Evolutionary conservation across 768 basidiomycete genomes (phyloP).

Genomic region (Leccinum subtestaceum): DNA sequence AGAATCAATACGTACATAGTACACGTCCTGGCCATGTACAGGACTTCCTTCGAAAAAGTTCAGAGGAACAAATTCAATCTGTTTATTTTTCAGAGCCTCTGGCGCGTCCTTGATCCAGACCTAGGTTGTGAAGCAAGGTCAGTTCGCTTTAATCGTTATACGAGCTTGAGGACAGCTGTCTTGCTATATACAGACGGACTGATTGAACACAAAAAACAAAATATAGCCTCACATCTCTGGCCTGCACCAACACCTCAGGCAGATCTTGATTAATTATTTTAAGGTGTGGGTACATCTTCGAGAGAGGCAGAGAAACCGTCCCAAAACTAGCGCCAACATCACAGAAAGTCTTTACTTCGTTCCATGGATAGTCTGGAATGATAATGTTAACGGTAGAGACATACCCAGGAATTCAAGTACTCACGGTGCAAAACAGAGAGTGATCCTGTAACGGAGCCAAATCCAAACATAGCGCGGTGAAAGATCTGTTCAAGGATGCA

Average conservation of each 20-base stretch:
- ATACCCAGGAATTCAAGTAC: not conserved
- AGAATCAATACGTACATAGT: not conserved
- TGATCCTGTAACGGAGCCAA: slow-evolving; percentile 20
- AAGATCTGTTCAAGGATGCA: slow-evolving; percentile 13
- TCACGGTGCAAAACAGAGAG: slow-evolving; percentile 23
- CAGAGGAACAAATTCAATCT: not conserved
- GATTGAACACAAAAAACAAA: not conserved
- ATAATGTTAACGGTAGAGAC: not conserved
- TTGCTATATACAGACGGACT: not conserved
- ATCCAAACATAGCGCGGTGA: slow-evolving; percentile 25
- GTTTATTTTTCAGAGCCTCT: not conserved
- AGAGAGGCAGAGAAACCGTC: slow-evolving; percentile 25
- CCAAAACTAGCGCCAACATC: slow-evolving; percentile 32
- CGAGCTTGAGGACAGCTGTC: not conserved
- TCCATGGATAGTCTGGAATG: slow-evolving; percentile 26
- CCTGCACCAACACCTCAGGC: slow-evolving; percentile 23
- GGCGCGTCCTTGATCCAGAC: not conserved
- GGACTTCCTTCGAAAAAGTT: not conserved
- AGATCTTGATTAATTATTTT: slow-evolving; percentile 29
- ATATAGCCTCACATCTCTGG: slow-evolving; percentile 16
- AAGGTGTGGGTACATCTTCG: slow-evolving; percentile 26
- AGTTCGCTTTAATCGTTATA: not conserved
- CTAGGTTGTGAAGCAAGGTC: not conserved
- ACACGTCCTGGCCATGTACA: not conserved
- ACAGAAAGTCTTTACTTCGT: slow-evolving; percentile 23